These are phyloP conservation scores for Skeletonema costatum DNA, from an alignment of 108 stramenopile genomes.

Conservation along the genomic window DNA sequence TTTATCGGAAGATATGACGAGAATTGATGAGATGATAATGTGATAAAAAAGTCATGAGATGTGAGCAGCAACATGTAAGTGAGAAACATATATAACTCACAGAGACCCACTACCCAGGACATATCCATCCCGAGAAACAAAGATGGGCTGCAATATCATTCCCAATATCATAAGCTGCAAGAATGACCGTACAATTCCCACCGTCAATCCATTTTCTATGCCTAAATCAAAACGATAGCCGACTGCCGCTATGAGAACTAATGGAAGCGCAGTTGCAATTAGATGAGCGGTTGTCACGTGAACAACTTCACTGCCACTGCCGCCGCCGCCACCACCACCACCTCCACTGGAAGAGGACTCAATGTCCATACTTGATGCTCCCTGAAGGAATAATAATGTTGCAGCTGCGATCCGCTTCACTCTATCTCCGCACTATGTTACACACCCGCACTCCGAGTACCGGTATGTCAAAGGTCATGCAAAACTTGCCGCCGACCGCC, in stretches of 20 bases:
- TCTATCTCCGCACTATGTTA: too few relatives aligned
- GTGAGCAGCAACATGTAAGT: too few relatives aligned
- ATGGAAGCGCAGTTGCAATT: slow-evolving; percentile 31
- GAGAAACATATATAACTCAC: slow-evolving; percentile 32
- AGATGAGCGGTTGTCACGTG: slow-evolving; percentile 38
- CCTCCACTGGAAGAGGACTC: too few relatives aligned
- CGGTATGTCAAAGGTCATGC: too few relatives aligned
- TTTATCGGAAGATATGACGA: too few relatives aligned
- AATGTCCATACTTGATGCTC: background rate
- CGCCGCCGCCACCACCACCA: background rate
- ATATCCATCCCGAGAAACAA: slow-evolving; percentile 52
- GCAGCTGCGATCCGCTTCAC: too few relatives aligned
- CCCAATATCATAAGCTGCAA: slow-evolving; percentile 77
- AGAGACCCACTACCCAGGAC: slow-evolving; percentile 40
- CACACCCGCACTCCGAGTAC: too few relatives aligned
- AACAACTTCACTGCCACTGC: slow-evolving; percentile 15
- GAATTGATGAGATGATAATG: background rate
- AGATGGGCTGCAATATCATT: slow-evolving; percentile 80
- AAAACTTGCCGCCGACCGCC: too few relatives aligned
- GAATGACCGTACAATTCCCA: slow-evolving; percentile 52
- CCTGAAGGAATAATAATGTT: too few relatives aligned
- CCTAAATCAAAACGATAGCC: slow-evolving; percentile 27
- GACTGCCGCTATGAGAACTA: slow-evolving; percentile 27
- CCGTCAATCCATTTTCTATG: slow-evolving; percentile 21
- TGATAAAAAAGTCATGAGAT: too few relatives aligned